Conservation (phyloP, 2,329 filamentous ascomycete species). For the Colletotrichum tropicicola region DNA sequence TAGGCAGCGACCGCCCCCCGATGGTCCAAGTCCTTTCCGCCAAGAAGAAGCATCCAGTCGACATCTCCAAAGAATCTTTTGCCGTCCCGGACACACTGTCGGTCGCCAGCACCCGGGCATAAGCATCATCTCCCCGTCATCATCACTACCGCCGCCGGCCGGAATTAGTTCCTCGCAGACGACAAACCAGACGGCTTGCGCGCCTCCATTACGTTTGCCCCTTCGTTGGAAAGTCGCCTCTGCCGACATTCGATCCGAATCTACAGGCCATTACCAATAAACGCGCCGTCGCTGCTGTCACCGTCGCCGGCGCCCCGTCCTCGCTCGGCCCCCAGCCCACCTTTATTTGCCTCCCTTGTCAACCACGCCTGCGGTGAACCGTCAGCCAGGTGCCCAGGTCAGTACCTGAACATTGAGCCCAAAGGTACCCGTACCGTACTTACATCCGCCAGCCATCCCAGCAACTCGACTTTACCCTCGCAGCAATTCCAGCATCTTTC, state of each 20-base stretch:
- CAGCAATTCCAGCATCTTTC: too few species aligned
- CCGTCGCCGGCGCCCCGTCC: constrained; percentile 9
- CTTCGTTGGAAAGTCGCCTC: constrained; percentile 3
- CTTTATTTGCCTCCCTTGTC: constrained; percentile 26
- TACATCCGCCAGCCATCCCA: too few species aligned
- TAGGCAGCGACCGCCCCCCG: background rate
- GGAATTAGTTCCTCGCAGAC: constrained; percentile 3
- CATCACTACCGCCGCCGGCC: constrained; percentile 11
- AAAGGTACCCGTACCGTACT: too few species aligned
- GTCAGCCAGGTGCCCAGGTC: too few species aligned
- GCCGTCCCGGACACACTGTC: background rate
- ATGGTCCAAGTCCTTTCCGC: background rate
- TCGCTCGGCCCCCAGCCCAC: constrained; percentile 24
- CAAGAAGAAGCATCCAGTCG: background rate
- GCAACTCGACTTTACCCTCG: too few species aligned
- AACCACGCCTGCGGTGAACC: too few species aligned
- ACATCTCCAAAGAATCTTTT: background rate
- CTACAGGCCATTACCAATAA: constrained; percentile 27
- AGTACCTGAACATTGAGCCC: too few species aligned
- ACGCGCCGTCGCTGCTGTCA: background rate
- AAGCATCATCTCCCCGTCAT: constrained; percentile 17
- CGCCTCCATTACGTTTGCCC: constrained; percentile 4
- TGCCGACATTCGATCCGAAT: constrained; percentile 8
- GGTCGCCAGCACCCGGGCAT: background rate
- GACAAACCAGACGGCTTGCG: background rate